These are phyloP conservation scores for Boletus vinaceobasis DNA, from an alignment of 768 basidiomycete genomes.

Conservation along the genomic window DNA sequence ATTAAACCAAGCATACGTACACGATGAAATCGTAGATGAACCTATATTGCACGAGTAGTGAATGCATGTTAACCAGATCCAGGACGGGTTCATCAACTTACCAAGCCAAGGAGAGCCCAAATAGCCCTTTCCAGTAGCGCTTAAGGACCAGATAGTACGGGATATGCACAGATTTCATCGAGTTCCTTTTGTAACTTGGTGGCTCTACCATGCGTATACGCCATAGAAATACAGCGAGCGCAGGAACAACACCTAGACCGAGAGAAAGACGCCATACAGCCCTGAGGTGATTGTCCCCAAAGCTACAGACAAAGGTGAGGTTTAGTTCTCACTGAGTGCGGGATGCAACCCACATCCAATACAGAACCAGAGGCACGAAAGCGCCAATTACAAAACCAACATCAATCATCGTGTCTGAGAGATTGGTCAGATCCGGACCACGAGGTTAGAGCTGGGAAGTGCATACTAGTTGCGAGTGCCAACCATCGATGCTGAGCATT, in stretches of 20 bases:
- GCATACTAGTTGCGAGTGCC: conserved; percentile 81
- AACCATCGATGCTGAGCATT: conserved; percentile 85
- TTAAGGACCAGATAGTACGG: conserved; percentile 75
- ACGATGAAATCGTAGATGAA: conserved; percentile 82
- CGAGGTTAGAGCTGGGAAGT: neutral
- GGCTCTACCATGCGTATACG: conserved; percentile 84
- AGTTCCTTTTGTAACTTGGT: conserved; percentile 64
- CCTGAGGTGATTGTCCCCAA: conserved; percentile 73
- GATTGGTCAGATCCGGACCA: neutral
- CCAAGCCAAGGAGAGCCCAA: conserved; percentile 78
- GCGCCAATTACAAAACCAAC: conserved; percentile 74
- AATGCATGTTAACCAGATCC: neutral
- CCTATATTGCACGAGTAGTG: conserved; percentile 29
- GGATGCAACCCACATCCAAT: conserved; percentile 68
- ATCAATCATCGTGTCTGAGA: conserved; percentile 79
- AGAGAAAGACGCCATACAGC: conserved; percentile 87
- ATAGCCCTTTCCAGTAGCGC: conserved; percentile 74
- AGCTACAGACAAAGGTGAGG: conserved; percentile 39
- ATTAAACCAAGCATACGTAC: conserved; percentile 37
- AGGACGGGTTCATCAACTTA: conserved; percentile 19
- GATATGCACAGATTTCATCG: conserved; percentile 71
- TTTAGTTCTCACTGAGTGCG: neutral
- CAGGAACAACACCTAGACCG: conserved; percentile 80
- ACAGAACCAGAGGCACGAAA: conserved; percentile 81
- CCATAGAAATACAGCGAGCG: conserved; percentile 80